A percentile compares a stretch with the other conserved stretches of the same genome.
These are phyloP conservation scores for Candida stauntonica DNA, from an alignment of 805 yeast genomes.

Conservation along the genomic window DNA sequence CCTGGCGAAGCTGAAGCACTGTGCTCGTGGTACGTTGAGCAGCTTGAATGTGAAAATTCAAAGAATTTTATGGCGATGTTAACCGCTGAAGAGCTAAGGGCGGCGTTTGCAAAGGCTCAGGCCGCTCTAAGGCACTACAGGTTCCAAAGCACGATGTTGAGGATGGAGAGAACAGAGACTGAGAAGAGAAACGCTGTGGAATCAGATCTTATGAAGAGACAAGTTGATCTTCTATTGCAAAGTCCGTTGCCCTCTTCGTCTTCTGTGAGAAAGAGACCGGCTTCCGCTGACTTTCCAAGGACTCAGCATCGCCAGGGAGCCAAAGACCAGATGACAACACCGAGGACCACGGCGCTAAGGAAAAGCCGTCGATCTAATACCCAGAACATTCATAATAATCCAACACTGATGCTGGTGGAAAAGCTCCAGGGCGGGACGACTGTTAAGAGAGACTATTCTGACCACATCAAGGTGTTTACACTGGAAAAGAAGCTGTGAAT, in stretches of 20 bases:
- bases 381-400: not conserved
- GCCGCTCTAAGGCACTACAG: slow-evolving; percentile 18
- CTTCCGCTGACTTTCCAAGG: not conserved
- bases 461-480: slow-evolving; percentile 10
- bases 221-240: slow-evolving; percentile 20
- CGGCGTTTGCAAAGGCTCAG: slow-evolving; percentile 13
- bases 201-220: slow-evolving; percentile 20
- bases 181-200: slow-evolving; percentile 22
- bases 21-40: slow-evolving; percentile 3
- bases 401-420: slow-evolving; percentile 6
- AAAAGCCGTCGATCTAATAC: not conserved
- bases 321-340: slow-evolving; percentile 1
- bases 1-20: slow-evolving; percentile 10
- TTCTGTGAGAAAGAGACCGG: not conserved
- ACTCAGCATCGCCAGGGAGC: not conserved
- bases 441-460: slow-evolving; percentile 4
- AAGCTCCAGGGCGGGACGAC: not conserved
- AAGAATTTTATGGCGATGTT: not conserved
- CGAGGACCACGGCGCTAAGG: slow-evolving; percentile 1
- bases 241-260: slow-evolving; percentile 15
- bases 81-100: slow-evolving; percentile 3
- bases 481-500: slow-evolving; percentile 5
- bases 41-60: slow-evolving; percentile 3
- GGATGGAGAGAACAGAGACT: slow-evolving; percentile 20
- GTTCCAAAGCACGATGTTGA: slow-evolving; percentile 20